phyloP scores from a whole-genome alignment of 352 stramenopile genomes.

The Globisporangium apiculatum region DNA sequence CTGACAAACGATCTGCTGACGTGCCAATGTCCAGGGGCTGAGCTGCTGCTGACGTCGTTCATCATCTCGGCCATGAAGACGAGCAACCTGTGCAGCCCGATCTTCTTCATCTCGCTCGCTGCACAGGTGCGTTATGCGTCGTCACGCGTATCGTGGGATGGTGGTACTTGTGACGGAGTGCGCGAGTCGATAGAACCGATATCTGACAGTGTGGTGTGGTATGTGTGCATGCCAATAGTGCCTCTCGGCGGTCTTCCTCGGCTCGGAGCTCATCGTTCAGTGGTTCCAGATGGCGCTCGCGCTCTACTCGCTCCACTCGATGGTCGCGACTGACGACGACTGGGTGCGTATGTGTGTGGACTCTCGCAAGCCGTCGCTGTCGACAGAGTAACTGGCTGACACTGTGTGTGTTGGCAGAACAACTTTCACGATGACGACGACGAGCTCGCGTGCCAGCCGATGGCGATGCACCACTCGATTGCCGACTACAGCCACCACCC shows the following conservation, averaged over 20 bases:
- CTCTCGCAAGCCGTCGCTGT: too few relatives aligned
- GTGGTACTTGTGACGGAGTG: too few relatives aligned
- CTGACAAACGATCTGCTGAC: neutral
- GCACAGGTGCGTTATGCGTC: conserved; percentile 35
- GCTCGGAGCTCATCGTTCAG: conserved; percentile 75
- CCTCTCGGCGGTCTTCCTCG: conserved; percentile 73
- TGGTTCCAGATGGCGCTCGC: conserved; percentile 78
- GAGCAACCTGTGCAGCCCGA: conserved; percentile 72
- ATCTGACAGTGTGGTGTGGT: neutral
- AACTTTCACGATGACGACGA: conserved; percentile 57
- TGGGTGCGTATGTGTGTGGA: conserved; percentile 30
- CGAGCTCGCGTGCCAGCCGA: conserved; percentile 40
- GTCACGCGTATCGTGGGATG: too few relatives aligned
- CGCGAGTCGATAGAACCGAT: too few relatives aligned
- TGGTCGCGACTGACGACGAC: conserved; percentile 67
- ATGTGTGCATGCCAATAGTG: conserved; percentile 27
- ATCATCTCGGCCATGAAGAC: conserved; percentile 85
- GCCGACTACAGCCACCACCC: conserved; percentile 71
- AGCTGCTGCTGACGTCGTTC: conserved; percentile 76
- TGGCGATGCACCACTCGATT: conserved; percentile 63
- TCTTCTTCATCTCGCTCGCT: conserved; percentile 80
- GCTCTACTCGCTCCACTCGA: conserved; percentile 78
- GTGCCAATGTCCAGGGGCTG: conserved; percentile 36
- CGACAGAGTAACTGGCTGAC: neutral
- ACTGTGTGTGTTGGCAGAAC: conserved; percentile 18